Base-by-base conservation (phyloP, 1,284 basidiomycete genomes). In the Golubevia pallescens region DNA sequence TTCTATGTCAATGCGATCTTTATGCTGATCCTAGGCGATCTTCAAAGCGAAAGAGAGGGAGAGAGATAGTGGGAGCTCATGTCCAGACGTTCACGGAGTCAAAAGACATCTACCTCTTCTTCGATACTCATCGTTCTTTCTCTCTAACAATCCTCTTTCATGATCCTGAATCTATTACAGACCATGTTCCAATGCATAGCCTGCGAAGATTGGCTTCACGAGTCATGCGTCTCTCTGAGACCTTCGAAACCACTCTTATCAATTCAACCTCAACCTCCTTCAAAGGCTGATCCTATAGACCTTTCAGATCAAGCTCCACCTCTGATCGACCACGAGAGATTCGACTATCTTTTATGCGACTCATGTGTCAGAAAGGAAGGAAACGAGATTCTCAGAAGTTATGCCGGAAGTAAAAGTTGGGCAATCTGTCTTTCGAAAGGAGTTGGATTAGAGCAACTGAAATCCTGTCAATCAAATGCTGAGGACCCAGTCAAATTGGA, bases 191-290 rank as follows among this genome's bases (percentile, higher is more conserved):
- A 86, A 62, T 86, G 86, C 60, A 66, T 86, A 21, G 75, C 80
- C 4, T 87, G 86, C 73, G 86, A 87, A 67, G 86, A 87, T 59
- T 87, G 86, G 86, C 69, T 82, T 1, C 86, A 87, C 69, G 80
- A 86, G 64, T 76, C 74, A 51, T 87, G 82, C 57, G 84, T 75
- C 32, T 74, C 67, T 38, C 70, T 78, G 64, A 70, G 57, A 52
- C 70, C 32, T 58, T 61, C 32, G 21, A 32, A 58, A 67, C 55
- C 73, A 75, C 62, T 66, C 73, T 5, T 79, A n/a, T n/a, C n/a
- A 5, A 38, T 38, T 38, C 3, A 38, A 38, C 34, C 34, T 38
- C 34, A 5, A 38, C 10, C 34, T 10, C 10, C 34, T 10, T 38
- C 34, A 38, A 38, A 38, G 34, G n/a, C n/a, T n/a, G 34, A 38